phyloP scores from a whole-genome alignment of 768 basidiomycete species.

The Agaricus blazei region DNA sequence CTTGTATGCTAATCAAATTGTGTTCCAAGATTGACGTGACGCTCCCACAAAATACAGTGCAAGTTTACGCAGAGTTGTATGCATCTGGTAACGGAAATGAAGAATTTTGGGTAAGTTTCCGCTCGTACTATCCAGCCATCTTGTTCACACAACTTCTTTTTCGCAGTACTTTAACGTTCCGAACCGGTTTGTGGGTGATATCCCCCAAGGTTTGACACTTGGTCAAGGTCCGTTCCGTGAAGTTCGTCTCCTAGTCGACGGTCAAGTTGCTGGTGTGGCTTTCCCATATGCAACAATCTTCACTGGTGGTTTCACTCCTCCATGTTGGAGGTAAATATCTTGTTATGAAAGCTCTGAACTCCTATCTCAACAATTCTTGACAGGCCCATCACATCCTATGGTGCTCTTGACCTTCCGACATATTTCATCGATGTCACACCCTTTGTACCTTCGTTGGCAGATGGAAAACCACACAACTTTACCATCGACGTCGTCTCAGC shows the following conservation, averaged over 20 bases:
- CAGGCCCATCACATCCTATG: constrained; percentile 72
- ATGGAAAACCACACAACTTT: constrained; percentile 65
- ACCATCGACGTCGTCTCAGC: constrained; percentile 71
- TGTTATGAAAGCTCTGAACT: background rate
- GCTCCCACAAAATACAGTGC: constrained; percentile 62
- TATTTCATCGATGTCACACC: constrained; percentile 78
- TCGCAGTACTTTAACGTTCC: constrained; percentile 64
- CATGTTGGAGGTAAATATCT: constrained; percentile 58
- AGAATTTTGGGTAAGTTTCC: constrained; percentile 67
- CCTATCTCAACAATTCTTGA: background rate
- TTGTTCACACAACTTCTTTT: background rate
- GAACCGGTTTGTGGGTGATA: constrained; percentile 47
- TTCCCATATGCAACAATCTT: constrained; percentile 61
- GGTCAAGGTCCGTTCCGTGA: constrained; percentile 49
- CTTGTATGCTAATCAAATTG: background rate
- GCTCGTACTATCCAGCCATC: background rate
- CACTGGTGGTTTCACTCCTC: constrained; percentile 69
- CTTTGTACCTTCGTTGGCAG: constrained; percentile 65
- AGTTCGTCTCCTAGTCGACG: constrained; percentile 42
- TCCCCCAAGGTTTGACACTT: constrained; percentile 41
- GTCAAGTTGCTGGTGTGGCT: constrained; percentile 39
- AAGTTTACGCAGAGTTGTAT: constrained; percentile 65
- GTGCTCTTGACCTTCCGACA: constrained; percentile 71
- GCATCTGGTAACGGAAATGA: constrained; percentile 55
- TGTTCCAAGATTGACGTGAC: constrained; percentile 56